Conservation (phyloP, 306 rosid genomes). For the Corylus americana region DNA sequence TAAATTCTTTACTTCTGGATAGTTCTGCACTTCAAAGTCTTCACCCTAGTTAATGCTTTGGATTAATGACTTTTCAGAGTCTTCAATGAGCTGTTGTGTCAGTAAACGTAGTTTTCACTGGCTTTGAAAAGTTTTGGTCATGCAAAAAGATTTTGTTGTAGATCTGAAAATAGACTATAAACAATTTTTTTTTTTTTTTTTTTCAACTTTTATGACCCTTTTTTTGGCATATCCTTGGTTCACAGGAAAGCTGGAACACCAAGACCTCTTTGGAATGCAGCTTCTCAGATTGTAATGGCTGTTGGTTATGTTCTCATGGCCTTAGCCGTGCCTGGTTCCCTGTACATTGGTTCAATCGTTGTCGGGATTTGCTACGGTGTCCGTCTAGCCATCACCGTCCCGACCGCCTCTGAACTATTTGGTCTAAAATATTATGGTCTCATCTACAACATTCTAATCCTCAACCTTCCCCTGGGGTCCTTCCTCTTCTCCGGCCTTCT, state of each 20-base stretch:
- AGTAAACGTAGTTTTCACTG: neutral
- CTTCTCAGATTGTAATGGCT: constrained; percentile 83
- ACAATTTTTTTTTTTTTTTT: neutral
- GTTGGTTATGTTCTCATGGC: constrained; percentile 76
- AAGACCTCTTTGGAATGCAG: constrained; percentile 74
- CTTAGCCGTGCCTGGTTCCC: constrained; percentile 75
- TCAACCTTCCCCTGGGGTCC: constrained; percentile 90
- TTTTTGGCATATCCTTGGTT: neutral
- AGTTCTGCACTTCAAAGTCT: neutral
- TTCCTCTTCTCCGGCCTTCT: constrained; percentile 92
- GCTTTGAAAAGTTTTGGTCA: neutral
- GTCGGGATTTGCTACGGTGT: constrained; percentile 88
- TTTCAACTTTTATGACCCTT: neutral
- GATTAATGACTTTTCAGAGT: neutral
- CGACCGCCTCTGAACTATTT: constrained; percentile 75
- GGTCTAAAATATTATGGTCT: constrained; percentile 86
- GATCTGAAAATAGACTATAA: too few species aligned
- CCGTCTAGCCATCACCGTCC: constrained; percentile 75
- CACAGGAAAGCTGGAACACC: constrained; percentile 68
- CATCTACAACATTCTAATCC: constrained; percentile 79
- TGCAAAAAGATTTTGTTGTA: neutral
- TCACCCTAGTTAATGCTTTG: neutral
- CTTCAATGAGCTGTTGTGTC: neutral
- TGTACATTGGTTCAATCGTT: constrained; percentile 66
- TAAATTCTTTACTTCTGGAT: neutral